Conservation (phyloP, 768 basidiomycete genomes). For the Podaxis carcinomalis region DNA sequence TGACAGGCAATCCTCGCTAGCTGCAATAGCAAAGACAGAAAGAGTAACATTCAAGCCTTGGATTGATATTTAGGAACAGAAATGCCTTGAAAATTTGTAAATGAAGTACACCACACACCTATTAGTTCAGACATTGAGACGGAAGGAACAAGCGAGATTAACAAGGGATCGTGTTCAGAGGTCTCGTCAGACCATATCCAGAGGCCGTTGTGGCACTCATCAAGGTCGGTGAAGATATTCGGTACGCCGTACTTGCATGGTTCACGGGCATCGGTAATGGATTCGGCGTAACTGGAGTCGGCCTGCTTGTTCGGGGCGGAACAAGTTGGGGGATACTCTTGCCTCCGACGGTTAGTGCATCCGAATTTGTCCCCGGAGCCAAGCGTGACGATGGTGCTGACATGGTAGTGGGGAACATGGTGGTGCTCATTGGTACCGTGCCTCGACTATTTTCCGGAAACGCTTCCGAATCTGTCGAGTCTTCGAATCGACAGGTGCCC, state of each 20-base stretch:
- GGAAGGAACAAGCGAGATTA: neutral
- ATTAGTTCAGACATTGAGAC: neutral
- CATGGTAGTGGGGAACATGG: neutral
- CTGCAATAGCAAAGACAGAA: too few species aligned
- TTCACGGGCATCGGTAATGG: neutral
- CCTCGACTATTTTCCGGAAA: conserved; percentile 5
- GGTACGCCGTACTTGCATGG: neutral
- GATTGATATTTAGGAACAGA: neutral
- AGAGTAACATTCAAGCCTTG: neutral
- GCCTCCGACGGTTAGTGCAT: neutral
- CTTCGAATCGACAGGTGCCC: conserved; percentile 53
- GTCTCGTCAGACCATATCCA: neutral
- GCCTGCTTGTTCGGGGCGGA: neutral
- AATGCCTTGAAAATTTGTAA: neutral
- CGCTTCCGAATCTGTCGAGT: conserved; percentile 9
- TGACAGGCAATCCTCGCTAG: neutral
- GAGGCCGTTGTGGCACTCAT: neutral
- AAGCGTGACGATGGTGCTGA: neutral
- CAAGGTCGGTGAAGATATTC: neutral
- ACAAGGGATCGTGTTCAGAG: neutral
- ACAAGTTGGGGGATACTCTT: neutral
- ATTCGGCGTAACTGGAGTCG: neutral
- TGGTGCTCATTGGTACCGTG: neutral
- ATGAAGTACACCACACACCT: neutral
- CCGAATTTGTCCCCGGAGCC: neutral